Evolutionary conservation across 495 filamentous ascomycete species (phyloP), one percentile per base, ranked within the genome.

Genomic region (Lentithecium fluviatile): DNA sequence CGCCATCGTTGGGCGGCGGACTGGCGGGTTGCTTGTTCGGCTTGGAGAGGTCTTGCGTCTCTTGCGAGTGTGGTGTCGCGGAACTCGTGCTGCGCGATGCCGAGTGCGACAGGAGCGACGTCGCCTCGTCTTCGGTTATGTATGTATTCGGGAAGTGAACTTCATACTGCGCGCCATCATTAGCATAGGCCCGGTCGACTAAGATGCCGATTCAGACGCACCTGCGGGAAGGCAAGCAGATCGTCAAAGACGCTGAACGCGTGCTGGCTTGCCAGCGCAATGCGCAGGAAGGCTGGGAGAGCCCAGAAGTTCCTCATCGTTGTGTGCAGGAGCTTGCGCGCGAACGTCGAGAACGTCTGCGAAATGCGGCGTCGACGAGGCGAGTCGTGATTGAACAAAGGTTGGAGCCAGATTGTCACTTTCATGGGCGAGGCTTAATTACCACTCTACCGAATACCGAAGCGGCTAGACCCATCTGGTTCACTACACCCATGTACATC

Each of bases 181-280:
- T 50, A 37, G 17, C 19, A 25, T 13, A 13, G 17, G 24, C 48
- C 6, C 20, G 13, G 26, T 6, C 12, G 19, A 20, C 5, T 26
- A 19, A 45, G 34, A 13, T 49, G 53, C 12, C 23, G 5, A 54
- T 25, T 34, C 50, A 43, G 25, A 51, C 77, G 32, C 75, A 95
- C 91, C 78, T 97, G 94, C 24, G 94, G 94, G 77, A 88, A 90
- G 20, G 94, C 93, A 36, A 96, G 79, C 10, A 98, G 72, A 72
- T 98, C 94, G 70, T 97, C 92, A 67, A 95, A 84, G 32, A 96
- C 87, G 68, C 84, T 90, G 75, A 91, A 92, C 25, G 82, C 75
- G 68, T 78, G 78, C 58, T 80, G 83, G 58, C 73, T 78, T 4
- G 82, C 85, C 61, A 77, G 74, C 24, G 74, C 78, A 51, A 77